phyloP scores from a whole-genome alignment of 129 eudicot species.

The Kitagawia praeruptora region DNA sequence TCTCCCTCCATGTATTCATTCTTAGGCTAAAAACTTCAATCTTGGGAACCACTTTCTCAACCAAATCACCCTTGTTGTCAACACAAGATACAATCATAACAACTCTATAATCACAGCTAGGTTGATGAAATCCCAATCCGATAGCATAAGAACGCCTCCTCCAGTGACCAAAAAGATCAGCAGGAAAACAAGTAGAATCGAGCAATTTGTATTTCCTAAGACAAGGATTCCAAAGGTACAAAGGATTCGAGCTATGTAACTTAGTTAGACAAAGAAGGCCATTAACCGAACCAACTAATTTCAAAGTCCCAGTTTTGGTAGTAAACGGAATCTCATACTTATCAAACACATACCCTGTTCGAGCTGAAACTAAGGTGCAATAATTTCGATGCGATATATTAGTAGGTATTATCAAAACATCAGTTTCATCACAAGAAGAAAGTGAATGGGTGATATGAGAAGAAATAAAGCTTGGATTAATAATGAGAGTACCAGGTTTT shows the following conservation, averaged over 20 bases:
- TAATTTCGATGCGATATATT: too few relatives aligned
- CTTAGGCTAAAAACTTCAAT: not conserved
- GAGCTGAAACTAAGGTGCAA: too few relatives aligned
- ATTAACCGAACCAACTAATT: not conserved
- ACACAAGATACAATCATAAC: not conserved
- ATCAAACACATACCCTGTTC: not conserved
- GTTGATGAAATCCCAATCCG: not conserved
- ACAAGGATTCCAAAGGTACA: not conserved
- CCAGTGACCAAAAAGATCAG: not conserved
- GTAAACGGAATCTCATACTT: not conserved
- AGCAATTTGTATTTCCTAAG: not conserved
- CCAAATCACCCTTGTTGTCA: not conserved
- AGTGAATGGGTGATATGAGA: conserved; percentile 5
- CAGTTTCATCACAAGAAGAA: not conserved
- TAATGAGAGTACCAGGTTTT: conserved; percentile 12
- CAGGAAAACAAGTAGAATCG: not conserved
- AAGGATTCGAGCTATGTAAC: rapidly evolving
- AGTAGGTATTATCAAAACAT: not conserved
- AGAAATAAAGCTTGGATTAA: not conserved
- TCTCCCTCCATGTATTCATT: not conserved
- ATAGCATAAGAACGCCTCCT: not conserved
- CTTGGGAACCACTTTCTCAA: not conserved
- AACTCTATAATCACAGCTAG: not conserved
- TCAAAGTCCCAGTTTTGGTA: not conserved
- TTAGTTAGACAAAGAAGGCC: not conserved